Evolutionary conservation across 192 early-diverging fungal genomes (phyloP).

Genomic region (Allomyces javanicus): DNA sequence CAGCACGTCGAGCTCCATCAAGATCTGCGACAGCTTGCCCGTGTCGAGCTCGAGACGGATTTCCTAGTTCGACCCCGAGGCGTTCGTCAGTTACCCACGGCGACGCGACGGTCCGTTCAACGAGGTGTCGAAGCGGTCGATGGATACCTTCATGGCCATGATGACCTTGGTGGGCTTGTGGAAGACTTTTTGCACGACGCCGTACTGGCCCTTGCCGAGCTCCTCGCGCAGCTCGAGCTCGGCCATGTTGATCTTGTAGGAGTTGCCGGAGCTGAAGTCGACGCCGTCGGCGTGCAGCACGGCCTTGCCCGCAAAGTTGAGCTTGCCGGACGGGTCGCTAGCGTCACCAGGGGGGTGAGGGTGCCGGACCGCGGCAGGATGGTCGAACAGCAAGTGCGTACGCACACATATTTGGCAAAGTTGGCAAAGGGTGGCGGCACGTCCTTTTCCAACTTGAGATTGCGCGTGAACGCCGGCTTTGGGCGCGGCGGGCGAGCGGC

Average conservation of each 20-base stretch:
- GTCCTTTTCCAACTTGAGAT: neutral
- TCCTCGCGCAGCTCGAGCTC: slow-evolving; percentile 57
- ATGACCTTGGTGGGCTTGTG: slow-evolving; percentile 66
- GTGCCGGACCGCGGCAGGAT: neutral
- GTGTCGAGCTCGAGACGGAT: slow-evolving; percentile 81
- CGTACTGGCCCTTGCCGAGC: slow-evolving; percentile 81
- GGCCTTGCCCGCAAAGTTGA: slow-evolving; percentile 84
- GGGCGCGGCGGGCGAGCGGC: neutral
- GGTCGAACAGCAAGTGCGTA: neutral
- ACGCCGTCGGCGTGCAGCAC: slow-evolving; percentile 75
- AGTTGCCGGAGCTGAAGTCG: slow-evolving; percentile 72
- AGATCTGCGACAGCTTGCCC: slow-evolving; percentile 70
- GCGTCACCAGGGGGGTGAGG: too few species aligned
- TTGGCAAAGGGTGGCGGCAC: neutral
- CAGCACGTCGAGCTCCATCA: slow-evolving; percentile 89
- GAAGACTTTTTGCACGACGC: slow-evolving; percentile 75
- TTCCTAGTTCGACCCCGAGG: slow-evolving; percentile 28
- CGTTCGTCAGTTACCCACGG: slow-evolving; percentile 1
- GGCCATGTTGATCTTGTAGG: slow-evolving; percentile 72
- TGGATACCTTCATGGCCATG: slow-evolving; percentile 65
- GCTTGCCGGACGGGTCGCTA: slow-evolving; percentile 63
- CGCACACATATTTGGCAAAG: neutral
- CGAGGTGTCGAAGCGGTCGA: neutral
- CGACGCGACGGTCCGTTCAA: neutral
- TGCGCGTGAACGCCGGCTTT: neutral